phyloP scores from a whole-genome alignment of 306 rosid genomes.

The Cucurbita argyrosperma region DNA sequence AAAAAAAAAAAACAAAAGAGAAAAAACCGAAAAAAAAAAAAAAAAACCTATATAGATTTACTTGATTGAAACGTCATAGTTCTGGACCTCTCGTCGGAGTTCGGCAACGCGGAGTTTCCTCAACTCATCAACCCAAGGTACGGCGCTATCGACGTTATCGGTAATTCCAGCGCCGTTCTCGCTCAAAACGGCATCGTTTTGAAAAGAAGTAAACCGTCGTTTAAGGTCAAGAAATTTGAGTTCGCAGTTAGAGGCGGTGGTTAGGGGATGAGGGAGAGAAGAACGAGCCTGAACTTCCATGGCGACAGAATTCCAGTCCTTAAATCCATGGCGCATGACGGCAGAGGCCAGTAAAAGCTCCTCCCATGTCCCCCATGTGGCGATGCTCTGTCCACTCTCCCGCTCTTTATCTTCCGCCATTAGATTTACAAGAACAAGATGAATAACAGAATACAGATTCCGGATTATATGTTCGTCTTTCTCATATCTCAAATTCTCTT shows the following conservation, averaged over 20 bases:
- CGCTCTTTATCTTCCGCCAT: slow-evolving; percentile 9
- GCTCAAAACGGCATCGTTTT: slow-evolving; percentile 16
- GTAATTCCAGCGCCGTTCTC: slow-evolving; percentile 11
- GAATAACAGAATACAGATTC: not conserved
- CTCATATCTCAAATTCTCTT: not conserved
- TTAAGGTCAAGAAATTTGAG: slow-evolving; percentile 43
- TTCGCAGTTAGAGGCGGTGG: slow-evolving; percentile 48
- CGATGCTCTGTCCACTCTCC: not conserved
- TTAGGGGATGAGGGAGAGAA: slow-evolving; percentile 36
- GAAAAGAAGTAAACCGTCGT: slow-evolving; percentile 34
- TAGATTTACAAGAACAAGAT: not conserved
- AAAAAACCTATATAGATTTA: slow-evolving; percentile 13
- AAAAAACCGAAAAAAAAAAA: not conserved
- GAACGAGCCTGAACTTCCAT: slow-evolving; percentile 47
- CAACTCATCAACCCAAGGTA: slow-evolving; percentile 67
- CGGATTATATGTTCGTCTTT: not conserved
- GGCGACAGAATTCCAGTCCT: slow-evolving; percentile 56
- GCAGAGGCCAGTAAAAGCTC: slow-evolving; percentile 57
- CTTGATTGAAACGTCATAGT: slow-evolving; percentile 52
- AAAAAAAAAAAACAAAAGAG: not conserved
- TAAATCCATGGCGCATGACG: slow-evolving; percentile 60
- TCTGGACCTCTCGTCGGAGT: slow-evolving; percentile 59
- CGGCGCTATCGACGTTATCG: slow-evolving; percentile 15
- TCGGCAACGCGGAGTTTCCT: slow-evolving; percentile 47
- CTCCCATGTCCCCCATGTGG: slow-evolving; percentile 71